Evolutionary conservation across 2,329 filamentous ascomycete genomes (phyloP).

Genomic region (Paraphaeosphaeria minitans): DNA sequence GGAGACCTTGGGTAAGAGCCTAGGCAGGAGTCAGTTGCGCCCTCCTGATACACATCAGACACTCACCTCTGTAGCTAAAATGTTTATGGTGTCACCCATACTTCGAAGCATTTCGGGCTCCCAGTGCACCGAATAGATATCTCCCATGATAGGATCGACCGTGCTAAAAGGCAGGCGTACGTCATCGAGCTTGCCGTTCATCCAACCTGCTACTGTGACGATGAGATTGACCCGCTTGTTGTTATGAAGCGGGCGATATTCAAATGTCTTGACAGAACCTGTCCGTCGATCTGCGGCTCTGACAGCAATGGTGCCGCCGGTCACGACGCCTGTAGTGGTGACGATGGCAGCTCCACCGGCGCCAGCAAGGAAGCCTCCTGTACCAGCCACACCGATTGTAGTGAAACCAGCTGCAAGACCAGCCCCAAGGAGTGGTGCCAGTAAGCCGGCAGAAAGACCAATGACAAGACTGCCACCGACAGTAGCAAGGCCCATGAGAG

Average conservation of each 20-base stretch:
- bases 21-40: slow-evolving; percentile 45
- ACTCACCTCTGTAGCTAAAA: slow-evolving; percentile 90
- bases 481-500: slow-evolving; percentile 96
- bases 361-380: slow-evolving; percentile 85
- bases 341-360: slow-evolving; percentile 93
- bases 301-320: slow-evolving; percentile 84
- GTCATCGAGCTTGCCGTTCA: slow-evolving; percentile 97
- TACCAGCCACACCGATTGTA: slow-evolving; percentile 90
- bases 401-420: slow-evolving; percentile 94
- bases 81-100: slow-evolving; percentile 99
- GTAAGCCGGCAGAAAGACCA: slow-evolving; percentile 86
- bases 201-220: slow-evolving; percentile 94
- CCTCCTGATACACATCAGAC: slow-evolving; percentile 28
- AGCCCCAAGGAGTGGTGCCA: slow-evolving; percentile 92
- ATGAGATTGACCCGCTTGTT: slow-evolving; percentile 97
- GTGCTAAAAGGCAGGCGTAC: slow-evolving; percentile 95
- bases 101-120: slow-evolving; percentile 97
- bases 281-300: slow-evolving; percentile 86
- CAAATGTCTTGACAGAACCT: slow-evolving; percentile 92
- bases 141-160: slow-evolving; percentile 95
- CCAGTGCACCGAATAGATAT: slow-evolving; percentile 96
- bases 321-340: slow-evolving; percentile 84
- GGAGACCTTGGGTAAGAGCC: slow-evolving; percentile 93
- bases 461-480: slow-evolving; percentile 95
- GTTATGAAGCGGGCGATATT: slow-evolving; percentile 95